Conservation (phyloP, 495 filamentous ascomycete genomes). For the Trypethelium eluteriae region DNA sequence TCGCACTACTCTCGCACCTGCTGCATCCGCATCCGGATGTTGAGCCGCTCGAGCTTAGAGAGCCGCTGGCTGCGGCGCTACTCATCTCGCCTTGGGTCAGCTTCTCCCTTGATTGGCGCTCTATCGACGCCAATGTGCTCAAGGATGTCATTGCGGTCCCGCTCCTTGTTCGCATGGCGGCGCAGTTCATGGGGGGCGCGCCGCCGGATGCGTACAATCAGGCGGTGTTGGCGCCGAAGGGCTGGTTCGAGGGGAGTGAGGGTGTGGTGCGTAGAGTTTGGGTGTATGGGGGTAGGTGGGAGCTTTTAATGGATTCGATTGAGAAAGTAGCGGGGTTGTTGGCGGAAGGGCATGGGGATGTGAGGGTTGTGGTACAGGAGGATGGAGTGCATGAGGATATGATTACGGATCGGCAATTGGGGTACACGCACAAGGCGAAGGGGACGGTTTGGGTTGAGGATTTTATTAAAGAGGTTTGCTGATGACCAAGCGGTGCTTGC, state of each 20-base stretch:
- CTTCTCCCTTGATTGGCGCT: constrained; percentile 39
- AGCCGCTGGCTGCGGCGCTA: constrained; percentile 44
- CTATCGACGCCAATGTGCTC: constrained; percentile 40
- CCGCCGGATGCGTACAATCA: constrained; percentile 50
- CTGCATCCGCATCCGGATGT: constrained; percentile 51
- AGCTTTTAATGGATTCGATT: constrained; percentile 53
- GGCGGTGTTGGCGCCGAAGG: constrained; percentile 41
- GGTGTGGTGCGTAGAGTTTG: constrained; percentile 43
- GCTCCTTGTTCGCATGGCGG: constrained; percentile 38
- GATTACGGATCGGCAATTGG: constrained; percentile 34
- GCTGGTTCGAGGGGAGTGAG: constrained; percentile 48
- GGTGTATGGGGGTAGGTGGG: constrained; percentile 48
- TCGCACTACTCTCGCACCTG: constrained; percentile 50
- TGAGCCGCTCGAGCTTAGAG: constrained; percentile 30
- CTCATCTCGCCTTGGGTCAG: constrained; percentile 50
- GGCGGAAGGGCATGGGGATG: constrained; percentile 25
- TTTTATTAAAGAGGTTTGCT: constrained; percentile 27
- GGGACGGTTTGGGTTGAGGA: constrained; percentile 24
- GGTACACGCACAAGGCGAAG: constrained; percentile 31
- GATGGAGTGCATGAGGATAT: constrained; percentile 39
- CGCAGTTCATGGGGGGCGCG: constrained; percentile 38
- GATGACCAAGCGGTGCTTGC: neutral
- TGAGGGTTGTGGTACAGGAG: constrained; percentile 25
- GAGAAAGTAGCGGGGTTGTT: constrained; percentile 43
- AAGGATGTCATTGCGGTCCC: constrained; percentile 43